Conservation (phyloP, 352 stramenopile species). For the Globisporangium yorkense region DNA sequence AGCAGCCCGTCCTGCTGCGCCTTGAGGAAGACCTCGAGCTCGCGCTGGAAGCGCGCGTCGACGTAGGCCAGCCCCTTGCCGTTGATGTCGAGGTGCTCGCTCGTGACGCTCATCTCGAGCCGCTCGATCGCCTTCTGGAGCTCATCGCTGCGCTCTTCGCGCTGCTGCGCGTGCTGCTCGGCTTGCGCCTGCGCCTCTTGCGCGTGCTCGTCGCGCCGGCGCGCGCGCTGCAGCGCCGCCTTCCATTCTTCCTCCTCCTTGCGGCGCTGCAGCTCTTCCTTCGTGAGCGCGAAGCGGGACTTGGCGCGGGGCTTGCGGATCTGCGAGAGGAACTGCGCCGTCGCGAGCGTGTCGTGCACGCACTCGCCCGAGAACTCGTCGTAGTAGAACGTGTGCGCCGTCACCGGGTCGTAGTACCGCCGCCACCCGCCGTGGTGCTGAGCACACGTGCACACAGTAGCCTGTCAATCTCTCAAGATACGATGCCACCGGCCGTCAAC, state of each 20-base stretch:
- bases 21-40: constrained; percentile 47
- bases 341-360: constrained; percentile 46
- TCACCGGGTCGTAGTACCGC: constrained; percentile 52
- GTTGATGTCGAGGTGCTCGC: constrained; percentile 43
- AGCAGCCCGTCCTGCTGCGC: constrained; percentile 31
- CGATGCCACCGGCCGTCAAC: too few relatives aligned
- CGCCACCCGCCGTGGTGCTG: constrained; percentile 38
- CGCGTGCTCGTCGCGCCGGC: constrained; percentile 29
- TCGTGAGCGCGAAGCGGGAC: constrained; percentile 25
- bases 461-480: background rate
- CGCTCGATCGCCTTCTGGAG: constrained; percentile 32
- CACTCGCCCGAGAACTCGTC: constrained; percentile 59
- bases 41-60: constrained; percentile 48
- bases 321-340: constrained; percentile 25
- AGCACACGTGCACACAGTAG: background rate
- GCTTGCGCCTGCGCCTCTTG: constrained; percentile 20
- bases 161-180: constrained; percentile 9
- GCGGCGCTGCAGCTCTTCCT: constrained; percentile 37
- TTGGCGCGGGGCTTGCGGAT: constrained; percentile 29
- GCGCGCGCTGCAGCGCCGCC: constrained; percentile 38
- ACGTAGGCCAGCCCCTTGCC: constrained; percentile 46
- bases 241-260: constrained; percentile 68
- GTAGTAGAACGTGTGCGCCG: constrained; percentile 58
- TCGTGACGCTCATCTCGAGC: constrained; percentile 48
- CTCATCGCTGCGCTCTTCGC: constrained; percentile 27